Percentiles rank a stretch among this genome's conserved stretches.
These are phyloP conservation scores for Albugo laibachii DNA, from an alignment of 352 stramenopile genomes.

Conservation along the genomic window DNA sequence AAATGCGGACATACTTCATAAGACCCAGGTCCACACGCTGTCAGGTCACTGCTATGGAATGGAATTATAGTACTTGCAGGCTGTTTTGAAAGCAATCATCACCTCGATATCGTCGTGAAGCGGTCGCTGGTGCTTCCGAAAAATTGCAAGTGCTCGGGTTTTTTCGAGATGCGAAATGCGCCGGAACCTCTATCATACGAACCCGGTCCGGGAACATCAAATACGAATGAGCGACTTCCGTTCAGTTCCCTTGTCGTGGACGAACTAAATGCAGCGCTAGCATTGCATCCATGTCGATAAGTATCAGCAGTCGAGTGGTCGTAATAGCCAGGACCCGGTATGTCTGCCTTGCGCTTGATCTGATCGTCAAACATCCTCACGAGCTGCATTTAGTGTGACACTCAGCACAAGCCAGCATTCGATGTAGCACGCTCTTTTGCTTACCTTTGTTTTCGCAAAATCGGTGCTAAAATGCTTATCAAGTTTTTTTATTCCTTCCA, in stretches of 20 bases:
- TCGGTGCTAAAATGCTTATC: slow-evolving; percentile 37
- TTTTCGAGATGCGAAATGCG: slow-evolving; percentile 19
- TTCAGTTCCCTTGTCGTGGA: slow-evolving; percentile 25
- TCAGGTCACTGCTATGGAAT: not conserved
- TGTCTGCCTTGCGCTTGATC: slow-evolving; percentile 23
- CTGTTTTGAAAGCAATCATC: not conserved
- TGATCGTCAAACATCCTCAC: slow-evolving; percentile 42
- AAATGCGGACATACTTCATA: slow-evolving; percentile 1
- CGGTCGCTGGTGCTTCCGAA: slow-evolving; percentile 57
- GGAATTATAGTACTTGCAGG: not conserved
- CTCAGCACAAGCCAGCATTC: not conserved
- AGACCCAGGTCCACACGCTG: slow-evolving; percentile 8
- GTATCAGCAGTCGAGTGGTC: slow-evolving; percentile 9
- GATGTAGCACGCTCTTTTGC: not conserved
- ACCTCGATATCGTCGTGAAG: slow-evolving; percentile 26
- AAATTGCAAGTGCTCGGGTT: slow-evolving; percentile 59
- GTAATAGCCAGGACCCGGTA: slow-evolving; percentile 50
- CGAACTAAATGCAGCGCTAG: slow-evolving; percentile 61
- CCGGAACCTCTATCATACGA: slow-evolving; percentile 27
- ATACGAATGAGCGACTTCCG: slow-evolving; percentile 10
- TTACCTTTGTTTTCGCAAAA: slow-evolving; percentile 49
- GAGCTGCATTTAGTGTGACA: slow-evolving; percentile 4
- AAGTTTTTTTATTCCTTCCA: slow-evolving; percentile 42
- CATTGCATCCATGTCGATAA: slow-evolving; percentile 20
- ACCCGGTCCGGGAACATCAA: slow-evolving; percentile 36